These are phyloP conservation scores for Melanomma pulvis-pyrius DNA, from an alignment of 495 filamentous ascomycete genomes.

Conservation along the genomic window DNA sequence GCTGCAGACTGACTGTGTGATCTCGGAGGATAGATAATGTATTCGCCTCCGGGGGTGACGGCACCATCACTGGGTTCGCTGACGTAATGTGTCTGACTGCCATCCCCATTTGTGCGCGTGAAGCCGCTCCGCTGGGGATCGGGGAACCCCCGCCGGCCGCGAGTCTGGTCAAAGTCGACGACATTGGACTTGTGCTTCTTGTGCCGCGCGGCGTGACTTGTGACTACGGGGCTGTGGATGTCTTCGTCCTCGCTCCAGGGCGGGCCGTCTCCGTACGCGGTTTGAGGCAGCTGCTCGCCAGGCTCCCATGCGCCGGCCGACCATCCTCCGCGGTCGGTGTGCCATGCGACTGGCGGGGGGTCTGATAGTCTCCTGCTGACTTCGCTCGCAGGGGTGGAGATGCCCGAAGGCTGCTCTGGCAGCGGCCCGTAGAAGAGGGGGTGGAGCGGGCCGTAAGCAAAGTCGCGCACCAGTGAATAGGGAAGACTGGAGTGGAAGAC, in stretches of 20 bases:
- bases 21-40: conserved; percentile 71
- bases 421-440: conserved; percentile 93
- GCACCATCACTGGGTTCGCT: conserved; percentile 65
- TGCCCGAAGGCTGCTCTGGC: conserved; percentile 69
- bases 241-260: conserved; percentile 99
- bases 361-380: conserved; percentile 75
- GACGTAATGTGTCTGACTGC: conserved; percentile 77
- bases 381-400: conserved; percentile 85
- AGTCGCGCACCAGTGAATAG: conserved; percentile 91
- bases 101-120: conserved; percentile 68
- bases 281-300: conserved; percentile 71
- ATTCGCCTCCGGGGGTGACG: conserved; percentile 76
- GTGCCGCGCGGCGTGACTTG: conserved; percentile 63
- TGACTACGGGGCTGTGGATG: conserved; percentile 83
- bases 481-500: conserved; percentile 85
- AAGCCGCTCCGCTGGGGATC: conserved; percentile 58
- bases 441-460: conserved; percentile 82
- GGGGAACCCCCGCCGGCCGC: conserved; percentile 47
- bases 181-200: conserved; percentile 79
- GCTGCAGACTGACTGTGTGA: conserved; percentile 30
- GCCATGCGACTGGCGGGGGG: conserved; percentile 65
- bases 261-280: conserved; percentile 87
- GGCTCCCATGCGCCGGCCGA: conserved; percentile 54
- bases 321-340: conserved; percentile 56
- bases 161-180: conserved; percentile 50